Percentiles rank a stretch among this genome's conserved stretches.
Evolutionary conservation across 1,284 basidiomycete species (phyloP).

Genomic region (Leccinum angustisporum): DNA sequence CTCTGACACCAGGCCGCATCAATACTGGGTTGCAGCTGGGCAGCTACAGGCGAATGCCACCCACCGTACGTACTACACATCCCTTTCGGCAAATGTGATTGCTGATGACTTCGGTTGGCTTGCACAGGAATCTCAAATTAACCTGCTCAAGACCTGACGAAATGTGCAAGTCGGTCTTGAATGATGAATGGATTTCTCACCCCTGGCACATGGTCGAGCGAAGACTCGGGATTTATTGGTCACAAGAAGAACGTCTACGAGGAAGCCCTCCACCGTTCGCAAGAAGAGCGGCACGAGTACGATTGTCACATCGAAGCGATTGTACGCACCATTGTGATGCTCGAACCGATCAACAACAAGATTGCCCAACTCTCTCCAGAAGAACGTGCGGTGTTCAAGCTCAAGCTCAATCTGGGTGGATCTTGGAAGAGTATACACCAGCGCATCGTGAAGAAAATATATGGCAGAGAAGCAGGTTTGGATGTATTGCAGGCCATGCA

Average conservation of each 20-base stretch:
- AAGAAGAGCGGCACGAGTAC: constrained; percentile 98
- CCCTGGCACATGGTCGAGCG: constrained; percentile 86
- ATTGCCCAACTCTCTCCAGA: constrained; percentile 81
- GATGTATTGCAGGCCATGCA: constrained; percentile 93
- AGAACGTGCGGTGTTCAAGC: constrained; percentile 82
- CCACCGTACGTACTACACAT: constrained; percentile 51
- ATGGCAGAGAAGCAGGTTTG: constrained; percentile 83
- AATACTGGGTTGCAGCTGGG: constrained; percentile 68
- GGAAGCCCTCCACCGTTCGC: constrained; percentile 94
- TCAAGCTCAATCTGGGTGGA: constrained; percentile 90
- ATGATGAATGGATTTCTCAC: constrained; percentile 96
- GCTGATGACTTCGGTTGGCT: constrained; percentile 11
- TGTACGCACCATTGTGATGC: constrained; percentile 84
- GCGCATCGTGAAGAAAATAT: constrained; percentile 96
- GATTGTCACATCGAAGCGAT: constrained; percentile 99
- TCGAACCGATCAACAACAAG: constrained; percentile 92
- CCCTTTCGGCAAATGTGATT: neutral
- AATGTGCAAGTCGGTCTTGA: constrained; percentile 95
- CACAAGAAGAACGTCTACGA: constrained; percentile 97
- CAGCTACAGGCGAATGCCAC: constrained; percentile 87
- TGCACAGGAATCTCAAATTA: constrained; percentile 75
- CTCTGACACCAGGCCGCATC: constrained; percentile 52
- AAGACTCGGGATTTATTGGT: constrained; percentile 87
- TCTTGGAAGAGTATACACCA: constrained; percentile 92
- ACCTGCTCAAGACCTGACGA: constrained; percentile 94